Base-by-base conservation (phyloP, 495 filamentous ascomycete genomes). In the Trichoderma erinaceum region DNA sequence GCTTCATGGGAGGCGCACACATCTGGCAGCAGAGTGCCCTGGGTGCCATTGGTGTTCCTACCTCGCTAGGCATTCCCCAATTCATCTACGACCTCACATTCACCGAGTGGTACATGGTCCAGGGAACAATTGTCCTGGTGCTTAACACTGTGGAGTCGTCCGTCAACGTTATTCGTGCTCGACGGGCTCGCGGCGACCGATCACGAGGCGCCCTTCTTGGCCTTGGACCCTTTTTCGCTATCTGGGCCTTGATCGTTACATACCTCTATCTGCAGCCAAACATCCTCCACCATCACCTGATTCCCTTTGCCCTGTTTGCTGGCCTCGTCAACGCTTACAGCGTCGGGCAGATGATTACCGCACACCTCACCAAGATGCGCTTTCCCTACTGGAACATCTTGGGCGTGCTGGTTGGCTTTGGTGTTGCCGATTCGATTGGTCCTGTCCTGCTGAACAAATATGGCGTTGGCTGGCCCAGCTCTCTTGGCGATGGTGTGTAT, bases 331-430 rank as follows among this genome's bases (percentile, higher is more conserved):
- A 97, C 74, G 93, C 95, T 56, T 97, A 96, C 77, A 87, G 90
- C 67, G 95, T 99, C 63, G 95, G 95, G 11, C 87, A 92, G 74
- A 97, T 99, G 76, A 98, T 99, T 79, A 89, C 89, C 32, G 93
- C 92, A 2, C 95, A 99, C 77, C 82, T 99, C 5, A 89, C 90
- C 69, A 90, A 93, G 75, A 83, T 89, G 21, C 79, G 84, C 0
- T 99, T 96, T 81, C 94, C 95, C 27, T 95, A 91, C 81, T 85
- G 88, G 77, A 97, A 97, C 75, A 85, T 96, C 27, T 80, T 93
- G 69, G 86, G 84, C 44, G 77, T 85, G 68, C 89, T 84, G 67
- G 82, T 99, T 3, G 80, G 83, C 32, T 84, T 83, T 65, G 93
- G 87, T 64, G 88, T 95, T 3, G 69, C 92, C 41, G 95, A 99